Evolutionary conservation across 176 grass and related monocot species (phyloP), one percentile per base, ranked within the genome.

Genomic region (Aegilops speltoides): DNA sequence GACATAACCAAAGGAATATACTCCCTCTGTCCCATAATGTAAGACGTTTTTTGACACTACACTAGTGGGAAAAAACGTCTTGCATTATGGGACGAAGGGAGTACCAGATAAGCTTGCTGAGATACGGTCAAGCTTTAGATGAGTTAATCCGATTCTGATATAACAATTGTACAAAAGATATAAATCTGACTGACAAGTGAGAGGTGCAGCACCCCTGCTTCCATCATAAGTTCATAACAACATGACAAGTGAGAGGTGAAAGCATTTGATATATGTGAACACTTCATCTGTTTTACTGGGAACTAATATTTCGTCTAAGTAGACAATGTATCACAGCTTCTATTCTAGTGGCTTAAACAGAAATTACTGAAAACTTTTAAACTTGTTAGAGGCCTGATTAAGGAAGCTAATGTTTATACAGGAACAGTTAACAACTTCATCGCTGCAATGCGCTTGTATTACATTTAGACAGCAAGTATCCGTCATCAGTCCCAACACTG

Each of bases 81-180:
- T n/a, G n/a, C n/a, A n/a, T n/a, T n/a, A n/a, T n/a, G n/a, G n/a
- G n/a, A n/a, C n/a, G n/a, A n/a, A n/a, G n/a, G n/a, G n/a, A n/a
- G n/a, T n/a, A n/a, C n/a, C n/a, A 70, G 26, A 61, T 71, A 26
- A 46, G 31, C 73, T 36, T 88, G 22, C 48, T 69, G 22, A 83
- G 43, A 15, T 78, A 25, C 0, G 4, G 11, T 74, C 38, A 79
- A 38, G 16, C 40, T 23, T 62, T 36, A 7, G 15, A 61, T 46
- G 46, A 25, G 48, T 26, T 26, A 78, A 61, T 32, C 80, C 8
- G 45, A 29, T 56, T 36, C 33, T n/a, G 15, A 41, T 41, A 10
- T 41, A 78, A 4, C 46, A 77, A 46, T 60, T 46, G 19, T 3
- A 33, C 33, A 73, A 37, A n/a, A 68, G 10, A 59, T 26, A 48